Conservation (phyloP, 2,329 filamentous ascomycete genomes). For the Stemphylium vesicarium region DNA sequence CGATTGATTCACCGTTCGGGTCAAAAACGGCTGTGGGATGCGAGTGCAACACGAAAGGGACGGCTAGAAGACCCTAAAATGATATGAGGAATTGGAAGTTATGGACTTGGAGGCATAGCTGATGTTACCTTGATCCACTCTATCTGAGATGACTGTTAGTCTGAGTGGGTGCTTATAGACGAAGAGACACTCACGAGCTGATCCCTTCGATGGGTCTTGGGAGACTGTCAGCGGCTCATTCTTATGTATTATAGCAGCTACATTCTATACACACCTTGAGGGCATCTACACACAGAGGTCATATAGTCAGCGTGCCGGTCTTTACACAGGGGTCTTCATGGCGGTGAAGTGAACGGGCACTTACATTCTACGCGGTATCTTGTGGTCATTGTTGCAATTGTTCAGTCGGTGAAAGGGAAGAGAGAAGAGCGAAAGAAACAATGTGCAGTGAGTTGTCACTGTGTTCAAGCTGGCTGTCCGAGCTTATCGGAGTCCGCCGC, state of each 20-base stretch:
- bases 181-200: conserved; percentile 74
- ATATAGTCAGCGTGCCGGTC: conserved; percentile 22
- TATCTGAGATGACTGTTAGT: conserved; percentile 51
- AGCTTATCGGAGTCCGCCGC: conserved; percentile 36
- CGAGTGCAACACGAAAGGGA: conserved; percentile 95
- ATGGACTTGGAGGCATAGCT: neutral
- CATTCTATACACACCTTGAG: conserved; percentile 61
- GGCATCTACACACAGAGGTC: conserved; percentile 57
- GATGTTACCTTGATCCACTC: conserved; percentile 86
- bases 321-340: neutral
- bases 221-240: conserved; percentile 16
- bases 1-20: conserved; percentile 67
- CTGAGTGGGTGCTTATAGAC: neutral
- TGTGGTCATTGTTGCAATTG: conserved; percentile 46
- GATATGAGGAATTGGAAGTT: neutral
- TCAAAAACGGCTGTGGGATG: conserved; percentile 90
- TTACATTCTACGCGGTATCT: conserved; percentile 50
- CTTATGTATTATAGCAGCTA: neutral
- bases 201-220: conserved; percentile 87
- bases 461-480: conserved; percentile 25
- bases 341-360: neutral
- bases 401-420: conserved; percentile 1
- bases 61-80: conserved; percentile 70
- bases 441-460: conserved; percentile 23
- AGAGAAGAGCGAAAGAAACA: conserved; percentile 11